Percentiles rank a stretch among this genome's conserved stretches.
Evolutionary conservation across 2,329 filamentous ascomycete species (phyloP).

Genomic region (Lachnellula subtilissima): DNA sequence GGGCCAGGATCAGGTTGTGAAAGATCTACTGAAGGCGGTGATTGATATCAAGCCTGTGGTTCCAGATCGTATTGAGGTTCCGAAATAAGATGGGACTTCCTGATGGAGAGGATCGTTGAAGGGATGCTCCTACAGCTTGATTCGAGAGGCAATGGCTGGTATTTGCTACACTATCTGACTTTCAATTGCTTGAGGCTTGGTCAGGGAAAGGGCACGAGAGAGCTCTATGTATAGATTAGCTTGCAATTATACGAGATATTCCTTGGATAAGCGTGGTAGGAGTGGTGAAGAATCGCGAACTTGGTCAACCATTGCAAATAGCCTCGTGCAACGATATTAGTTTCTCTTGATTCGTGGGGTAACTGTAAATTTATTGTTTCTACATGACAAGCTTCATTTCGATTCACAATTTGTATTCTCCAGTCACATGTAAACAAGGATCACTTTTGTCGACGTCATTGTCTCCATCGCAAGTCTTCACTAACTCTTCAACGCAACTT

Average conservation of each 20-base stretch:
- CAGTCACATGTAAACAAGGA: conserved; percentile 20
- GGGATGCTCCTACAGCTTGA: neutral
- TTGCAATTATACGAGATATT: conserved; percentile 24
- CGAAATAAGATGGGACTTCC: conserved; percentile 20
- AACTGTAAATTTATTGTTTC: too few species aligned
- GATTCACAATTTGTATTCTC: neutral
- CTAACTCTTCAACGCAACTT: conserved; percentile 12
- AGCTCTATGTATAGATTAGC: conserved; percentile 26
- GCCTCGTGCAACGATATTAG: too few species aligned
- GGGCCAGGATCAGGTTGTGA: conserved; percentile 72
- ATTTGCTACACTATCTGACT: neutral
- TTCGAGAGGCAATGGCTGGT: too few species aligned
- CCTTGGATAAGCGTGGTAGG: neutral
- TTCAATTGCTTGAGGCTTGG: neutral
- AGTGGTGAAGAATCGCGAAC: too few species aligned
- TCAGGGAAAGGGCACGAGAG: neutral
- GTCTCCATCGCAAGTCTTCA: conserved; percentile 10
- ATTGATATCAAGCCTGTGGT: conserved; percentile 74
- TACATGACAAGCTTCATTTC: too few species aligned
- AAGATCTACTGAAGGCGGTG: conserved; percentile 79
- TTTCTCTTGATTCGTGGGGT: too few species aligned
- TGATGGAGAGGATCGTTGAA: neutral
- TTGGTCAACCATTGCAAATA: too few species aligned
- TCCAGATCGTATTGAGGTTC: conserved; percentile 36
- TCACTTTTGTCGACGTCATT: conserved; percentile 23